Base-by-base conservation (phyloP, 2,329 filamentous ascomycete species). In the Calonectria honghensis region DNA sequence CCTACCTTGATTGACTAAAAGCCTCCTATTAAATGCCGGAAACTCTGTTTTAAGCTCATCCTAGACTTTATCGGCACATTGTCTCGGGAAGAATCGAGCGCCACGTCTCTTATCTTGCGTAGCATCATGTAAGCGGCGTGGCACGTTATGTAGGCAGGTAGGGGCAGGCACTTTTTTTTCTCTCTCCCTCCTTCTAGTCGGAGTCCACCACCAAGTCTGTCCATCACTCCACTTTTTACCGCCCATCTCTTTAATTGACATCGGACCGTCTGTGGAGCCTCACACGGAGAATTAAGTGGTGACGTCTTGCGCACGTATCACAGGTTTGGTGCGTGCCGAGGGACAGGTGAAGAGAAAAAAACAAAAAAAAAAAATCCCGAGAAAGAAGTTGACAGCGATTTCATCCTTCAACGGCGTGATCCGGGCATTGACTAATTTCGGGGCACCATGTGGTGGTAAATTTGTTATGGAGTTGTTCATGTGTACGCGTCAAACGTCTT, bases 281-380 rank as follows among this genome's bases (percentile, higher is more conserved):
- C 57, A 39, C 37, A 63, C 57, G 57, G 57, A 63, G 57, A 63
- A 63, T 63, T 63, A 63, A 63, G 57, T 63, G 35, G 57, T 63
- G 57, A 63, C 57, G 57, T 63, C 57, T 41, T 63, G 57, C 57
- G n/a, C 57, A 20, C 35, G 57, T 63, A 39, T 63, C 57, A 63
- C 37, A 63, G 57, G 10, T n/a, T 24, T 24, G 54, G 32, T 59
- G 13, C 20, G 24, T 45, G 57, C 57, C 57, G 57, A 63, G 57
- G 57, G 24, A 45, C 35, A 39, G 6, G 52, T 35, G 29, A 24
- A 24, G 4, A 2, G 18, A 5, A 57, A 35, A 35, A 20, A 20
- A 35, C 10, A 27, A 61, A 27, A 57, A 13, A 24, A n/a, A 35
- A 37, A 32, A 10, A 32, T 32, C 18, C 18, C 18, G 29, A 27